phyloP scores from a whole-genome alignment of 768 basidiomycete species.

The Wakefieldia striispora region DNA sequence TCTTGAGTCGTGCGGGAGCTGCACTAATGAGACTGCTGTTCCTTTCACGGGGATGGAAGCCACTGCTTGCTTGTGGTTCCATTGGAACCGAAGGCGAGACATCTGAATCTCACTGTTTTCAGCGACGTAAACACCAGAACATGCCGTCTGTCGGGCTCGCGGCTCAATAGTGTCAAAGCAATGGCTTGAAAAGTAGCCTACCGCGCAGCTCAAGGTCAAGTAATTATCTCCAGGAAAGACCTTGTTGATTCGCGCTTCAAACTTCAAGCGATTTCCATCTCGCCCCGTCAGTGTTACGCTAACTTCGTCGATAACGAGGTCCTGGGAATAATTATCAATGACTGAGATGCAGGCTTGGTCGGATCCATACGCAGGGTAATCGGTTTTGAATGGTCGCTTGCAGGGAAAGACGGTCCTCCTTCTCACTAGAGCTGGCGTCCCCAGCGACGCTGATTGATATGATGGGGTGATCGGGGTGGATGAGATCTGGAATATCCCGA shows the following conservation, averaged over 20 bases:
- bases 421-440: conserved; percentile 50
- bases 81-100: conserved; percentile 64
- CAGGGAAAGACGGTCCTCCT: conserved; percentile 64
- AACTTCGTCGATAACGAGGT: conserved; percentile 60
- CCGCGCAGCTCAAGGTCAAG: conserved; percentile 67
- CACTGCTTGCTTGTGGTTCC: conserved; percentile 44
- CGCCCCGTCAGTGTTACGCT: conserved; percentile 58
- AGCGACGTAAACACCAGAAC: conserved; percentile 64
- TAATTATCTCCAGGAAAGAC: conserved; percentile 59
- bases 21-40: conserved; percentile 45
- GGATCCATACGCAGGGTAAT: conserved; percentile 68
- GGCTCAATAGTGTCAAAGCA: neutral
- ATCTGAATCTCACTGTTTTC: conserved; percentile 68
- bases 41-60: conserved; percentile 22
- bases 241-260: conserved; percentile 38
- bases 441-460: conserved; percentile 51
- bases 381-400: conserved; percentile 60
- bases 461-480: conserved; percentile 67
- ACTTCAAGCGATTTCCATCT: conserved; percentile 62
- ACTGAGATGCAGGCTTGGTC: neutral
- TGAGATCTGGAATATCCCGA: conserved; percentile 49
- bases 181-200: conserved; percentile 36
- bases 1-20: conserved; percentile 58
- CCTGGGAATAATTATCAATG: conserved; percentile 38
- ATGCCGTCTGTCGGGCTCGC: conserved; percentile 46